Percentiles rank a stretch among this genome's conserved stretches.
Evolutionary conservation across 176 grass and related monocot genomes (phyloP).

Genomic region (Olyra latifolia): DNA sequence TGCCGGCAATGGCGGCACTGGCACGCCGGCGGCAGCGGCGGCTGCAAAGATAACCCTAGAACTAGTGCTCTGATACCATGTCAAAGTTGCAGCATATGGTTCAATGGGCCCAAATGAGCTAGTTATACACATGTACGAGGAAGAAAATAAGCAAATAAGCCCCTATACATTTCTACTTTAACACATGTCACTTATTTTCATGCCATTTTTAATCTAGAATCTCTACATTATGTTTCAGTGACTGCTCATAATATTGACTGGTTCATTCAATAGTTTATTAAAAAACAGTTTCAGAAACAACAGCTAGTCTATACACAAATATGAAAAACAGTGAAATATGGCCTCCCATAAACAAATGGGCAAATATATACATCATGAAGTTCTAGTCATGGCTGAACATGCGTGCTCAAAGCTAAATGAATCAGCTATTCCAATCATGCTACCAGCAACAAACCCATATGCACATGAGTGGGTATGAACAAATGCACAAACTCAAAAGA

Average conservation of each 20-base stretch:
- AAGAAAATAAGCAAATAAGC: too few relatives aligned
- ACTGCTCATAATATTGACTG: background rate
- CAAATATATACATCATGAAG: background rate
- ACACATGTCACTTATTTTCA: background rate
- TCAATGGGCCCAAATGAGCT: too few relatives aligned
- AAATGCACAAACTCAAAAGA: background rate
- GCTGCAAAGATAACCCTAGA: too few relatives aligned
- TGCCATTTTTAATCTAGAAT: background rate
- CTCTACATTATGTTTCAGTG: background rate
- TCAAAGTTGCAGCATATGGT: too few relatives aligned
- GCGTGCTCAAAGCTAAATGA: background rate
- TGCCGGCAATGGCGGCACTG: too few relatives aligned
- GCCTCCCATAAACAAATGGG: background rate
- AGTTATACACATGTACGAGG: too few relatives aligned
- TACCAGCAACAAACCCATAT: background rate
- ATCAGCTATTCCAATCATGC: slow-evolving; percentile 14
- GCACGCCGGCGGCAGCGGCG: too few relatives aligned
- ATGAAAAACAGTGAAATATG: slow-evolving; percentile 1
- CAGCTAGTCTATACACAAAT: background rate
- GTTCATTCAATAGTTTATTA: slow-evolving; percentile 5
- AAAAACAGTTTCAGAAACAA: background rate
- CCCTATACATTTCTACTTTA: too few relatives aligned
- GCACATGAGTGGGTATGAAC: background rate
- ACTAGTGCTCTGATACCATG: too few relatives aligned
- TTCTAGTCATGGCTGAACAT: slow-evolving; percentile 12